Percentiles rank a stretch among this genome's conserved stretches.
Evolutionary conservation across 2,329 filamentous ascomycete genomes (phyloP).

Genomic region (Talaromyces atroroseus): DNA sequence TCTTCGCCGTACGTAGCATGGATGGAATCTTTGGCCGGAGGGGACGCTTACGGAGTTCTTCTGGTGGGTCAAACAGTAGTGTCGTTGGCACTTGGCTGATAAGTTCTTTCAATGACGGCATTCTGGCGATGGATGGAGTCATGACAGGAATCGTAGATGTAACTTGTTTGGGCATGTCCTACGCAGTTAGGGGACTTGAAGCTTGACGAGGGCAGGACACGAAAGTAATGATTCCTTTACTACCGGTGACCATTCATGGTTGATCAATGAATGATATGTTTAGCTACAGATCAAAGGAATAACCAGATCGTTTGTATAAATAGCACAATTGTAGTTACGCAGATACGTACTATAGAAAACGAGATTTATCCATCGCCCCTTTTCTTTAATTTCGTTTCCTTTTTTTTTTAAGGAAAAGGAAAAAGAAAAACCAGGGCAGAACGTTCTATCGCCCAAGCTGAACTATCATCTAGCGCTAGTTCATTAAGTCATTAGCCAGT

Average conservation of each 20-base stretch:
- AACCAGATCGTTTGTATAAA: background rate
- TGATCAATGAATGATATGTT: background rate
- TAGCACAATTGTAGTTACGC: background rate
- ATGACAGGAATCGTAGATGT: background rate
- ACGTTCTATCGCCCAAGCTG: background rate
- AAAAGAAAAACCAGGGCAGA: background rate
- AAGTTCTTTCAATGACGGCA: slow-evolving; percentile 8
- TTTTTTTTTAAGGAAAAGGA: background rate
- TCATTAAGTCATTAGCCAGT: background rate
- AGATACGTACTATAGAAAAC: background rate
- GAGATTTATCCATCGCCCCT: background rate
- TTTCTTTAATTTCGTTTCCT: background rate
- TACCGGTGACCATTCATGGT: background rate
- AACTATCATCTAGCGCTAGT: background rate
- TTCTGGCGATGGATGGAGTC: background rate
- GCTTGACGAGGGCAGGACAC: background rate
- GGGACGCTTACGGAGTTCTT: background rate
- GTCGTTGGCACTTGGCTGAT: background rate
- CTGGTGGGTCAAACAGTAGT: slow-evolving; percentile 2
- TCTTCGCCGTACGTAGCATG: background rate
- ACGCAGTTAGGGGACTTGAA: background rate
- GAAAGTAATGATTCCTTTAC: no score
- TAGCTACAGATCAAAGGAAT: background rate
- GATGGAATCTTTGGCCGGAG: background rate
- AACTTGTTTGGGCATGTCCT: background rate